Evolutionary conservation across 805 yeast genomes (phyloP).

Genomic region (Sugiyamaella chiloensis): DNA sequence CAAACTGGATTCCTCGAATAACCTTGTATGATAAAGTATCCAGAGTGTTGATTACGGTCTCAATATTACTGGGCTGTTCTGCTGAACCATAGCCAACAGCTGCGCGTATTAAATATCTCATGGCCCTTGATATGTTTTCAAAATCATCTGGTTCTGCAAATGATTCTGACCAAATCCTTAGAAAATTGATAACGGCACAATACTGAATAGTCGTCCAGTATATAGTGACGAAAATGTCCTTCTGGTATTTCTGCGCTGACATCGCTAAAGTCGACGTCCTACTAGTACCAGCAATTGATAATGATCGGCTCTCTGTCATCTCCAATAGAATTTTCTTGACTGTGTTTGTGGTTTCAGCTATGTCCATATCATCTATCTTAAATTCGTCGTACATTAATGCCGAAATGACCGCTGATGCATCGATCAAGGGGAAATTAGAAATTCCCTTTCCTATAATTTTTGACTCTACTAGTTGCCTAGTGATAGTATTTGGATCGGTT

Average conservation of each 20-base stretch:
- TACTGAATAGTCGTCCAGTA: slow-evolving; percentile 56
- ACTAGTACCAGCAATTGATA: no score
- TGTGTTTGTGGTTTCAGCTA: no score
- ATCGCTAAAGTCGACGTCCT: no score
- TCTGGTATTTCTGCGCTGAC: no score
- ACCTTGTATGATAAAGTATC: slow-evolving; percentile 43
- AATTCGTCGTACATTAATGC: slow-evolving; percentile 19
- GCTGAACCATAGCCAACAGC: slow-evolving; percentile 15
- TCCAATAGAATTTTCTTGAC: no score
- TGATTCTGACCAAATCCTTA: slow-evolving; percentile 65
- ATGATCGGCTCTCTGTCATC: no score
- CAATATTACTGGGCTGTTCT: slow-evolving; percentile 28
- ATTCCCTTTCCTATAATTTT: neutral
- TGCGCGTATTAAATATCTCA: slow-evolving; percentile 33
- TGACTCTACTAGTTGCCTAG: neutral
- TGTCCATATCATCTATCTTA: slow-evolving; percentile 9
- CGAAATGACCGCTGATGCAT: slow-evolving; percentile 25
- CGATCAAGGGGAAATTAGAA: slow-evolving; percentile 21
- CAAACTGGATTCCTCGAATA: slow-evolving; percentile 55
- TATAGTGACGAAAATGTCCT: no score
- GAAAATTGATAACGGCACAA: slow-evolving; percentile 52
- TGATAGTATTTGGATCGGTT: slow-evolving; percentile 17
- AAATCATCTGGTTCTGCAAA: slow-evolving; percentile 53
- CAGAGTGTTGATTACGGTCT: slow-evolving; percentile 46
- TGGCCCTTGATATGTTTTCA: slow-evolving; percentile 46